Evolutionary conservation across 768 basidiomycete species (phyloP), one percentile per base, ranked within the genome.

Genomic region (Tylopilus felleus): DNA sequence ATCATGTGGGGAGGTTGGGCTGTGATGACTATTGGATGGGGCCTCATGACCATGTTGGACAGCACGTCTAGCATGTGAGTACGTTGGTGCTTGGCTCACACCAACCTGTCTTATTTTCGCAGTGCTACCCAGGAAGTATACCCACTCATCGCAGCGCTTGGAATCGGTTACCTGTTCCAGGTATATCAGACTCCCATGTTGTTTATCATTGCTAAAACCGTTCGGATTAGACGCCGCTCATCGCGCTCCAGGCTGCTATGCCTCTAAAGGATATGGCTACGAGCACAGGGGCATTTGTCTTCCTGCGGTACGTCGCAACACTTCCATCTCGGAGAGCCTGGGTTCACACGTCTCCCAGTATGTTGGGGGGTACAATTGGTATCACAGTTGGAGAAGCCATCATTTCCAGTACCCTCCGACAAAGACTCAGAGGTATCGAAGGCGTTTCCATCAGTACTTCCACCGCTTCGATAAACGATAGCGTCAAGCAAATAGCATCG

Each of bases 371-470:
- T 35, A 86, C 89, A 2, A 74, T 92, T 25, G 87, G 88, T 17
- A 83, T 91, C 51, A 80, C 88, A 1, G 67, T 89, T 41, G 88
- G 88, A 28, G 83, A 90, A 62, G 81, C 83, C 3, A 84, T 90
- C 53, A 85, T 83, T 57, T 75, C 84, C 2, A 83, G 81, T 45
- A 82, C 83, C 36, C 60, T 68, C 16, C 51, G 42, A 38, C 51
- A 47, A 45, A 59, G 23, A 31, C 38, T 70, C 19, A 51, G 23
- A 19, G 55, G 39, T 8, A 58, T 70, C 19, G 7, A 50, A 9
- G 66, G 60, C 7, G 25, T 60, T 19, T 55, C 63, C 33, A 68
- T 80, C 25, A 67, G 74, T 55, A 77, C 76, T 1, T 77, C 77
- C 7, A 63, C 76, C 5, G 65, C 74, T 17, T 75, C 72, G 23